These are phyloP conservation scores for Apiospora rasikravindrae DNA, from an alignment of 2,329 filamentous ascomycete species.

Conservation along the genomic window DNA sequence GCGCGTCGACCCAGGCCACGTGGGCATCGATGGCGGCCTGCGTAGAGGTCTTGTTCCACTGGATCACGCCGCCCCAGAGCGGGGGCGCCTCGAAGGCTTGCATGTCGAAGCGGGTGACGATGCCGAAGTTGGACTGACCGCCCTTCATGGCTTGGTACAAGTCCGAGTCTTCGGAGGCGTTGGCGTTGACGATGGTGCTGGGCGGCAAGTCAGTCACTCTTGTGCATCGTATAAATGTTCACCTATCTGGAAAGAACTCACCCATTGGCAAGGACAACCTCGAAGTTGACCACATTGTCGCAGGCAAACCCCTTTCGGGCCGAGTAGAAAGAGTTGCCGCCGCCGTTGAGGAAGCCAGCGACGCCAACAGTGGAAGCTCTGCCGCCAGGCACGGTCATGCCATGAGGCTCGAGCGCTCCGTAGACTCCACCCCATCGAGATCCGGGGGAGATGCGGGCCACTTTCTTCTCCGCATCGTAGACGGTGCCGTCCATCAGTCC, in stretches of 20 bases:
- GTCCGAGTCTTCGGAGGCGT: constrained; percentile 41
- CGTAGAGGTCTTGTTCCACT: constrained; percentile 20
- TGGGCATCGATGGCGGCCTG: constrained; percentile 25
- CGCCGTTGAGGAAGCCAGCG: constrained; percentile 34
- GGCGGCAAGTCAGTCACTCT: constrained; percentile 29
- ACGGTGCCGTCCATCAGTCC: constrained; percentile 37
- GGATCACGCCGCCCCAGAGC: constrained; percentile 28
- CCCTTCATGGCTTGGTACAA: constrained; percentile 52
- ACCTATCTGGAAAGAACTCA: background rate
- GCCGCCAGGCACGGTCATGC: constrained; percentile 31
- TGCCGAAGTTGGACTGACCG: constrained; percentile 51
- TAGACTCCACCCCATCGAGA: constrained; percentile 34
- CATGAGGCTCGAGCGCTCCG: constrained; percentile 22
- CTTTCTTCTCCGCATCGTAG: constrained; percentile 33
- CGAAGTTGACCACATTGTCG: constrained; percentile 48
- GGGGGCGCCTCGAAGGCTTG: constrained; percentile 24
- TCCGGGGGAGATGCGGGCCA: constrained; percentile 38
- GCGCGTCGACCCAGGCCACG: constrained; percentile 25
- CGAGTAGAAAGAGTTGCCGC: constrained; percentile 32
- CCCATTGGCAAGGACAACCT: constrained; percentile 50
- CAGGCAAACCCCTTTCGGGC: constrained; percentile 47
- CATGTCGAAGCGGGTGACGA: constrained; percentile 40
- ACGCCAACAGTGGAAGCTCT: constrained; percentile 35
- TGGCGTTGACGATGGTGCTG: constrained; percentile 45
- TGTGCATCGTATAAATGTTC: no score